Evolutionary conservation across 257 asterid species (phyloP).

Genomic region (Verbena officinalis): DNA sequence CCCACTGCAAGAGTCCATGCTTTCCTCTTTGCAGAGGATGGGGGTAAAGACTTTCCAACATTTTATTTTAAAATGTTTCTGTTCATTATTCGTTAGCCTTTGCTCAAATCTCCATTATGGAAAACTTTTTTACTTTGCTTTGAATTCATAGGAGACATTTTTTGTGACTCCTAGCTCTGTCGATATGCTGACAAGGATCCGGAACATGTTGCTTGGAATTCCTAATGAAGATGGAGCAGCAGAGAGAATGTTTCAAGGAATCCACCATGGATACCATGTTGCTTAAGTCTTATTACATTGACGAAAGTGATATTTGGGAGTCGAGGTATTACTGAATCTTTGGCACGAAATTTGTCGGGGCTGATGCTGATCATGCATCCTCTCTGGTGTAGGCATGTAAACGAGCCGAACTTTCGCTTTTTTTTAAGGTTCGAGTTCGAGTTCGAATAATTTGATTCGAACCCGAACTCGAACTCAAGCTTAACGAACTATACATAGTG

Average conservation of each 20-base stretch:
- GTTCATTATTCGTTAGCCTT: no score
- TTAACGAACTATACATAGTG: no score
- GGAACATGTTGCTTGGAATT: slow-evolving; percentile 62
- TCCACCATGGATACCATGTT: slow-evolving; percentile 79
- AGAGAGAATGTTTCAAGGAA: slow-evolving; percentile 38
- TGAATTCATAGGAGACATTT: slow-evolving; percentile 50
- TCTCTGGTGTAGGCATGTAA: no score
- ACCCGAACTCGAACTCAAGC: no score
- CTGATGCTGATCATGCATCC: no score
- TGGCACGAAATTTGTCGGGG: slow-evolving; percentile 46
- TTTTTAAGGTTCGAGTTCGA: no score
- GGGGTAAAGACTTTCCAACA: slow-evolving; percentile 49
- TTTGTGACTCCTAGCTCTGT: slow-evolving; percentile 44
- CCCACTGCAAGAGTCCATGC: slow-evolving; percentile 92
- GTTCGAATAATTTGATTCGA: no score
- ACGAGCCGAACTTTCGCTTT: no score
- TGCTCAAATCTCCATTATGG: no score
- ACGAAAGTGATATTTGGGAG: slow-evolving; percentile 59
- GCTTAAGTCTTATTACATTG: slow-evolving; percentile 63
- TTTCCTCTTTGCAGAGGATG: slow-evolving; percentile 68
- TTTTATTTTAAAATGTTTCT: background rate
- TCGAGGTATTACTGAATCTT: slow-evolving; percentile 61
- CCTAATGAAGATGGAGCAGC: slow-evolving; percentile 30
- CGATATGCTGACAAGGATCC: slow-evolving; percentile 46
- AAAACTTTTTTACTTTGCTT: no score